A percentile compares a stretch with the other conserved stretches of the same genome.
Evolutionary conservation across 1,284 basidiomycete species (phyloP).

Genomic region (Marasmius oreades): DNA sequence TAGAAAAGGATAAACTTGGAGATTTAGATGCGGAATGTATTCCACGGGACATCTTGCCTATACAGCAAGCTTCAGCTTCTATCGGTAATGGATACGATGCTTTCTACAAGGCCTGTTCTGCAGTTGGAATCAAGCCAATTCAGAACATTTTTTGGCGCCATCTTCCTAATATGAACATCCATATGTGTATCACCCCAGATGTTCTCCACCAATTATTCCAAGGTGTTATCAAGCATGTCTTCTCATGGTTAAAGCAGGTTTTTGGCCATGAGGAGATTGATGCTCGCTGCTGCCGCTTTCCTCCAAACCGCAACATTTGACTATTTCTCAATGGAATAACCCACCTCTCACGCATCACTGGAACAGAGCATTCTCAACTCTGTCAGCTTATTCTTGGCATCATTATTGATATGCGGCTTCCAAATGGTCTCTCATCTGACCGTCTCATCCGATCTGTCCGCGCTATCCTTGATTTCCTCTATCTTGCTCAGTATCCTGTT

Average conservation of each 20-base stretch:
- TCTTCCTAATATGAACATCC: constrained; percentile 31
- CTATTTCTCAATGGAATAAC: constrained; percentile 35
- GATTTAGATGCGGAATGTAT: too few relatives aligned
- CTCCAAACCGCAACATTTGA: constrained; percentile 28
- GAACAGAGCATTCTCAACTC: constrained; percentile 29
- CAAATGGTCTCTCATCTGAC: too few relatives aligned
- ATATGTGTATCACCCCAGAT: constrained; percentile 26
- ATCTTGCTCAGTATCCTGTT: constrained; percentile 25
- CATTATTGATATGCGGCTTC: too few relatives aligned
- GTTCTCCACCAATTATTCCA: constrained; percentile 26
- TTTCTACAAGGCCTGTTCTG: too few relatives aligned
- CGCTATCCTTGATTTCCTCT: too few relatives aligned
- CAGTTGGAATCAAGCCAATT: constrained; percentile 9
- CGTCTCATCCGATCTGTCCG: too few relatives aligned
- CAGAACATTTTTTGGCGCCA: constrained; percentile 29
- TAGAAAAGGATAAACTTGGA: too few relatives aligned
- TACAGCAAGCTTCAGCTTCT: too few relatives aligned
- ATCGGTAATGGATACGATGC: too few relatives aligned
- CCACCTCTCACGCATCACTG: constrained; percentile 23
- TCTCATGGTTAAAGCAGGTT: constrained; percentile 21
- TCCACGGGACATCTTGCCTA: too few relatives aligned
- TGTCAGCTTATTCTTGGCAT: constrained; percentile 28
- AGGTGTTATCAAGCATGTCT: too few relatives aligned
- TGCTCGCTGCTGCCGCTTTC: constrained; percentile 25
- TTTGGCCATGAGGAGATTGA: constrained; percentile 27